Evolutionary conservation across 2,329 filamentous ascomycete genomes (phyloP), one percentile per base, ranked within the genome.

Genomic region (Rasamsonia emersonii): DNA sequence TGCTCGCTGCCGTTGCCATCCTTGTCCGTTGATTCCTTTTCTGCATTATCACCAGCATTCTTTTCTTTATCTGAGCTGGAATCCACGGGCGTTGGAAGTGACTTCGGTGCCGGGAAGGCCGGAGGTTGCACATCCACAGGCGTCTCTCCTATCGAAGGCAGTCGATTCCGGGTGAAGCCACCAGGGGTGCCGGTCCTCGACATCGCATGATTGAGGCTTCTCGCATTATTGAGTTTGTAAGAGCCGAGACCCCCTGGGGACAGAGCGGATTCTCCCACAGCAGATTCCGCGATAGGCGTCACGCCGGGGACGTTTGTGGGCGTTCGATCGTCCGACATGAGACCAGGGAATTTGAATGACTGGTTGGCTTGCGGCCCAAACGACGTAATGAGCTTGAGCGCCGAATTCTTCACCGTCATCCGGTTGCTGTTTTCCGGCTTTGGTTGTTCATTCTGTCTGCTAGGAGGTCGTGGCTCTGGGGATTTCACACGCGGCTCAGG

Each of bases 301-400:
- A 83, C 73, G n/a, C 82, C 85, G 1, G 78, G 79, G 7, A 59
- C 64, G 37, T 82, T 82, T 43, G 86, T 81, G 0, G 86, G 86
- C 0, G 86, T 94, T 20, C 64, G 64, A 36, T 73, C 71, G 33
- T 72, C 71, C 4, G 64, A 63, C 24, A 61, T 66, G 17, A 69
- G 46, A 3, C 70, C 67, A 11, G 68, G 75, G 59, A 84, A 77
- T 57, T 75, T 77, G 32, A 78, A 75, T 40, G 79, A 78, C 4
- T 56, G 47, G 23, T 50, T 57, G 0, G 51, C 42, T 19, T 61
- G 53, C 5, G 47, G 36, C 14, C 77, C 82, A 49, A 98, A 96
- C 0, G 82, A 80, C 0, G 91, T 96, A 47, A 96, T 93, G 2
- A 96, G 73, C 56, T 93, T 94, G 38, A 96, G 66, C 0, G 89